phyloP scores from a whole-genome alignment of 371 early-diverging fungal genomes.

The Capillidium rhysosporum region DNA sequence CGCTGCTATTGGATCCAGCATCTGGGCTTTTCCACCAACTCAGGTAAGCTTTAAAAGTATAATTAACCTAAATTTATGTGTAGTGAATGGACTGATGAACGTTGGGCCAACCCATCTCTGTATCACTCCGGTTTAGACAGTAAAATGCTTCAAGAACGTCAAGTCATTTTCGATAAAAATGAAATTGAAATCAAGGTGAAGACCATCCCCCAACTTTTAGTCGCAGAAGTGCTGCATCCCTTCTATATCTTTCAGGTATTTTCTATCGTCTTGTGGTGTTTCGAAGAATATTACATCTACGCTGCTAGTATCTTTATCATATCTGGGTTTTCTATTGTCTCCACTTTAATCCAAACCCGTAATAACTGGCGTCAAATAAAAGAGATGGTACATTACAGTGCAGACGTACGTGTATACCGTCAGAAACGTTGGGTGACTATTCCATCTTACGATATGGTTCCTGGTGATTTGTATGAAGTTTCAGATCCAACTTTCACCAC shows the following conservation, averaged over 20 bases:
- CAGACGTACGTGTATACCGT: conserved; percentile 53
- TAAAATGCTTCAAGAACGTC: conserved; percentile 31
- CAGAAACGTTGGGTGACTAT: conserved; percentile 35
- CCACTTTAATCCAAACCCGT: conserved; percentile 60
- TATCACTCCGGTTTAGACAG: conserved; percentile 29
- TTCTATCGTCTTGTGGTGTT: conserved; percentile 73
- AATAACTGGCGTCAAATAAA: conserved; percentile 55
- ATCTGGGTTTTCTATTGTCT: conserved; percentile 45
- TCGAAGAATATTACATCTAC: conserved; percentile 90
- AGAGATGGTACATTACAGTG: conserved; percentile 71
- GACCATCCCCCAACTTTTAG: conserved; percentile 41
- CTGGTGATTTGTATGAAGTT: conserved; percentile 87
- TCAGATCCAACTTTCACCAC: conserved; percentile 26
- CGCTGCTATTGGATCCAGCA: neutral
- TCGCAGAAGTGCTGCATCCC: conserved; percentile 84
- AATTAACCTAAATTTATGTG: too few species aligned
- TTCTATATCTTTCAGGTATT: conserved; percentile 90
- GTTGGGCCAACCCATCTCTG: conserved; percentile 30
- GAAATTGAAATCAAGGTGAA: conserved; percentile 63
- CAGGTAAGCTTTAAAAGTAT: too few species aligned
- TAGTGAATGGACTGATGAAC: conserved; percentile 40
- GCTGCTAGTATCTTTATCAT: conserved; percentile 82
- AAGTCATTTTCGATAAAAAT: conserved; percentile 68
- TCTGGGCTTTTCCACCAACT: neutral
- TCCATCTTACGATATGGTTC: conserved; percentile 77